phyloP scores from a whole-genome alignment of 306 rosid genomes.

The Prosopis cineraria region DNA sequence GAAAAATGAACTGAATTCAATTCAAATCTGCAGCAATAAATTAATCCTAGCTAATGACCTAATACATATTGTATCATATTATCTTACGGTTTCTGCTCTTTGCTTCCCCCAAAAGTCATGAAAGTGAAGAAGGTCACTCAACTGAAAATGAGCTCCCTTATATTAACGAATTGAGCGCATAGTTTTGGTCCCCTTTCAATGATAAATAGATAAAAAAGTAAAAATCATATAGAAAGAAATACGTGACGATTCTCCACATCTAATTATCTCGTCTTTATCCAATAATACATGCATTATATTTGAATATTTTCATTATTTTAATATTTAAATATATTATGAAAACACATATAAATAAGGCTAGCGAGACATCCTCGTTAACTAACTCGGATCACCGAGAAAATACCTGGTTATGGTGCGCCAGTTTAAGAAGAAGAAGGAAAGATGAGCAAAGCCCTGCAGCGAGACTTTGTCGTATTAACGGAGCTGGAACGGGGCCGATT shows the following conservation, averaged over 20 bases:
- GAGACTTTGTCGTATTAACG: constrained; percentile 49
- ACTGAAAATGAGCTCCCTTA: not conserved
- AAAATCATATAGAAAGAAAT: not conserved
- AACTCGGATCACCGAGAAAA: not conserved
- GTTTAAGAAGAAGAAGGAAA: not conserved
- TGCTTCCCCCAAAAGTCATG: not conserved
- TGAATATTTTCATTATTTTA: not conserved
- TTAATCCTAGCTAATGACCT: not conserved
- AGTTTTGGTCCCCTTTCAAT: not conserved
- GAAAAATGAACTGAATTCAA: not conserved
- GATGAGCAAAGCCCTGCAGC: constrained; percentile 55
- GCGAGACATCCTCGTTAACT: not conserved
- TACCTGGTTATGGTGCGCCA: not conserved
- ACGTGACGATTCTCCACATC: not conserved
- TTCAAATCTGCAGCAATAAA: not conserved
- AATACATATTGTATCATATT: not conserved
- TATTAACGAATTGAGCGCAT: too few species aligned
- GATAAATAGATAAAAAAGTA: not conserved
- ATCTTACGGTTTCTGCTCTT: not conserved
- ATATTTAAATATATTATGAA: too few species aligned
- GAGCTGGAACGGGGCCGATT: constrained; percentile 78
- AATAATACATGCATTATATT: too few species aligned
- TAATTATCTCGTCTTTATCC: not conserved
- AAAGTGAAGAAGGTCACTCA: not conserved
- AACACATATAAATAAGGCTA: not conserved